Conservation (phyloP, 2,329 filamentous ascomycete genomes). For the Fusarium nodosum region DNA sequence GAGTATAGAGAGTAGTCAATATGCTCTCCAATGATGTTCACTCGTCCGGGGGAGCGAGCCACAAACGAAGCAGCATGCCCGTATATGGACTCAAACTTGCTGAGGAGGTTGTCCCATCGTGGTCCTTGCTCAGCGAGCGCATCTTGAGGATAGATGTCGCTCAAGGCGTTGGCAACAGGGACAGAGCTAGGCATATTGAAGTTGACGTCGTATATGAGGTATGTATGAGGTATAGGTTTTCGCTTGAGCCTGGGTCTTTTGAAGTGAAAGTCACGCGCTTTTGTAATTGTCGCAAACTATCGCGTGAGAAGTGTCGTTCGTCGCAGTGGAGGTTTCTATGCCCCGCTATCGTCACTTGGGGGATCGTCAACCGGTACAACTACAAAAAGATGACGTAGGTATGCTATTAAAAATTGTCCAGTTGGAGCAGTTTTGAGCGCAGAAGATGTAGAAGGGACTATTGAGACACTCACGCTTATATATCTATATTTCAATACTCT, state of each 20-base stretch:
- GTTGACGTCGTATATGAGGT: neutral
- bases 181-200: conserved; percentile 70
- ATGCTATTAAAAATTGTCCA: neutral
- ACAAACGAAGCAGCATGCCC: conserved; percentile 82
- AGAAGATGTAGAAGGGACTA: neutral
- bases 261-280: conserved; percentile 2
- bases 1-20: conserved; percentile 99
- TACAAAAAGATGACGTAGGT: conserved; percentile 40
- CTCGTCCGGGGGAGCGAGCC: conserved; percentile 89
- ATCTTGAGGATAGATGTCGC: conserved; percentile 86
- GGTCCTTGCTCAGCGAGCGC: conserved; percentile 75
- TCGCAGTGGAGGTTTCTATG: conserved; percentile 43
- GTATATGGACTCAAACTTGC: conserved; percentile 78
- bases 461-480: neutral
- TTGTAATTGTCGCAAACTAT: conserved; percentile 33
- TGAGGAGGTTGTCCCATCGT: conserved; percentile 82
- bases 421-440: neutral
- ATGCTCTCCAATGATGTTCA: conserved; percentile 99
- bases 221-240: neutral
- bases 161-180: conserved; percentile 79
- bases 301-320: conserved; percentile 41
- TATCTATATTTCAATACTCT: neutral
- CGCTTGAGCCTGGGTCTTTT: neutral
- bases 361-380: conserved; percentile 25
- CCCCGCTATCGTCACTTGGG: conserved; percentile 46